Evolutionary conservation across 768 basidiomycete species (phyloP), one percentile per base, ranked within the genome.

Genomic region (Phaeolepiota aurea): DNA sequence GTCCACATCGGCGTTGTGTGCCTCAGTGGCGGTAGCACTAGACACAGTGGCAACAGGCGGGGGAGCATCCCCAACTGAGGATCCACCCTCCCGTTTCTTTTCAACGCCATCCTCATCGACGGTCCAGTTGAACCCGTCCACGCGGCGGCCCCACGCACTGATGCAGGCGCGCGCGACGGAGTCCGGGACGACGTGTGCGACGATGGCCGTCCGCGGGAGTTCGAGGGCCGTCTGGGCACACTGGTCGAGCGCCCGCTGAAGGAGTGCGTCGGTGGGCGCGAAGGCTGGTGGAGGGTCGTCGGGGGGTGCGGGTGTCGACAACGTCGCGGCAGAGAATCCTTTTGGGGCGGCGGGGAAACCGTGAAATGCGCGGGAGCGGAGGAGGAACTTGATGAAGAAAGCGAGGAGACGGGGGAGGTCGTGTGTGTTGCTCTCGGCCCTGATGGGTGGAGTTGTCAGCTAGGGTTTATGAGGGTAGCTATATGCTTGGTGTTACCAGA

Each of bases 381-480:
- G 9, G n/a, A 35, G 18, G 33, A 35, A 35, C 9, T 35, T 19
- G 9, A 35, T n/a, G 33, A 35, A 35, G 15, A 7, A 35, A 5
- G 33, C 15, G 7, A 35, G n/a, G 33, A 35, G 33, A 9, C 33
- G 33, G 33, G 33, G 33, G 33, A 35, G 33, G 16, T 35, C 18
- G 18, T n/a, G 12, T 9, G 18, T n/a, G 15, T 35, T 35, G 16
- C 7, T 35, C 15, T 35, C 33, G 7, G 33, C n/a, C 33, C 33
- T 35, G 16, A 9, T 5, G 16, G 7, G 18, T 7, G 18, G 7
- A 9, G 33, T 35, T 35, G 33, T 35, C 16, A 19, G 16, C 7
- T 35, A 15, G 15, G 15, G 25, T 9, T 35, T 15, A 16, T 35
- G 15, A 35, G 15, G 15, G 18, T 19, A 35, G 9, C n/a, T n/a